A percentile compares a stretch with the other conserved stretches of the same genome.
Evolutionary conservation across 2,329 filamentous ascomycete genomes (phyloP).

Genomic region (Colletotrichum aenigma): DNA sequence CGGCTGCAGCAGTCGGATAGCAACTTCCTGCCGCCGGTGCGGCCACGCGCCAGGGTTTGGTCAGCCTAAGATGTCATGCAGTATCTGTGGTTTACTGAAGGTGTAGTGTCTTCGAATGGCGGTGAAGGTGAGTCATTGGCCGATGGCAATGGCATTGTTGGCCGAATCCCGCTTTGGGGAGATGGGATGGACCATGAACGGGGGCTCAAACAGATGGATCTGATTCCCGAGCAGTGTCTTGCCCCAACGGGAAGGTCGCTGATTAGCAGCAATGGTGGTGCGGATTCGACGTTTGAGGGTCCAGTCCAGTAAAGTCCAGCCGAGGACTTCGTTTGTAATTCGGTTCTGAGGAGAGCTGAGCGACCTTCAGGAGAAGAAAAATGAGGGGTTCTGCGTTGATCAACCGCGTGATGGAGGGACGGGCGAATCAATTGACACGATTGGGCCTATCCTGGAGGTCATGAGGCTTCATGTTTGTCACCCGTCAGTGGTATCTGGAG

Average conservation of each 20-base stretch:
- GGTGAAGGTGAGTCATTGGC: constrained; percentile 17
- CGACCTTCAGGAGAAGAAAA: neutral
- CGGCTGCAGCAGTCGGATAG: neutral
- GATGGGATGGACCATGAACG: neutral
- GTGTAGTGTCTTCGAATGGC: neutral
- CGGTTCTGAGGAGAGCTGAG: neutral
- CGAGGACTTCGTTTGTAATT: neutral
- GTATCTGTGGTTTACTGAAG: neutral
- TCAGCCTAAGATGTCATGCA: neutral
- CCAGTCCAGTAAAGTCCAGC: neutral
- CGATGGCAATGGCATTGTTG: neutral
- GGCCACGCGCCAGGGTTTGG: neutral
- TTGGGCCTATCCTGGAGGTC: neutral
- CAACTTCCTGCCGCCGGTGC: neutral
- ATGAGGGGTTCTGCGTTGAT: neutral
- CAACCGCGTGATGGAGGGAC: neutral
- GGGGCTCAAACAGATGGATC: neutral
- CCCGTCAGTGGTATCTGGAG: neutral
- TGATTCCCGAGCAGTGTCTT: neutral
- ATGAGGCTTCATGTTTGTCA: constrained; percentile 3
- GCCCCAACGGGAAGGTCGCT: constrained; percentile 11
- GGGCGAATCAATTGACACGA: neutral
- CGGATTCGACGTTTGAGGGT: neutral
- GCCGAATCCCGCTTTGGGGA: neutral
- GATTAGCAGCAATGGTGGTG: neutral